A percentile compares a stretch with the other conserved stretches of the same genome.
phyloP scores from a whole-genome alignment of 768 basidiomycete genomes.

The Rubroboletus pulcherrimus region DNA sequence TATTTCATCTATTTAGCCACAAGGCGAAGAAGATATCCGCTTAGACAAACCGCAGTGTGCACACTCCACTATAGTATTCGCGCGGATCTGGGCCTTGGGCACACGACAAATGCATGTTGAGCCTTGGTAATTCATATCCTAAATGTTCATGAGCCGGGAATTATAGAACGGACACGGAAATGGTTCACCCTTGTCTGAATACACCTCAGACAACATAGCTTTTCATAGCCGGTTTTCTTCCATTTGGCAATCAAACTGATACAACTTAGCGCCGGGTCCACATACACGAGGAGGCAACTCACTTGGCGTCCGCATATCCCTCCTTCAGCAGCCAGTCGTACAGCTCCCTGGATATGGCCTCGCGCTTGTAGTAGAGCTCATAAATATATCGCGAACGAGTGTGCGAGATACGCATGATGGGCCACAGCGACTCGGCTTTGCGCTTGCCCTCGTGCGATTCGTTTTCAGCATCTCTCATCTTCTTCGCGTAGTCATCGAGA shows the following conservation, averaged over 20 bases:
- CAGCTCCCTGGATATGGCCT: conserved; percentile 86
- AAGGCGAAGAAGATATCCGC: not conserved
- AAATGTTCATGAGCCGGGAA: conserved; percentile 7
- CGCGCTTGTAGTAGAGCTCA: conserved; percentile 97
- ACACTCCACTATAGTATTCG: conserved; percentile 92
- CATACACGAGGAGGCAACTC: conserved; percentile 31
- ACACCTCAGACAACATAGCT: conserved; percentile 93
- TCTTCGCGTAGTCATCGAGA: conserved; percentile 97
- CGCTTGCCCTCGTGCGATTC: conserved; percentile 98
- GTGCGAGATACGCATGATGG: conserved; percentile 97
- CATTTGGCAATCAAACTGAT: conserved; percentile 93
- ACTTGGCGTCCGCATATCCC: conserved; percentile 96
- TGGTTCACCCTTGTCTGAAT: conserved; percentile 81
- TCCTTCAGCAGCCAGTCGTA: conserved; percentile 99
- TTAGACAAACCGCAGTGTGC: conserved; percentile 84
- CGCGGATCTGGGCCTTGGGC: conserved; percentile 88
- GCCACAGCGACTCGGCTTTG: conserved; percentile 90
- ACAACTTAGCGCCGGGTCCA: conserved; percentile 4
- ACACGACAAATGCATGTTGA: conserved; percentile 98
- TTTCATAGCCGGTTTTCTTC: conserved; percentile 99
- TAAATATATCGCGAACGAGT: conserved; percentile 96
- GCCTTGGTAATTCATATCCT: conserved; percentile 99
- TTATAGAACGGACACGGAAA: conserved; percentile 1
- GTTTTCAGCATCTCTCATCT: conserved; percentile 99
- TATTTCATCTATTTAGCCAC: conserved; percentile 12